Base-by-base conservation (phyloP, 2,329 filamentous ascomycete genomes). In the Cladophialophora carrionii region DNA sequence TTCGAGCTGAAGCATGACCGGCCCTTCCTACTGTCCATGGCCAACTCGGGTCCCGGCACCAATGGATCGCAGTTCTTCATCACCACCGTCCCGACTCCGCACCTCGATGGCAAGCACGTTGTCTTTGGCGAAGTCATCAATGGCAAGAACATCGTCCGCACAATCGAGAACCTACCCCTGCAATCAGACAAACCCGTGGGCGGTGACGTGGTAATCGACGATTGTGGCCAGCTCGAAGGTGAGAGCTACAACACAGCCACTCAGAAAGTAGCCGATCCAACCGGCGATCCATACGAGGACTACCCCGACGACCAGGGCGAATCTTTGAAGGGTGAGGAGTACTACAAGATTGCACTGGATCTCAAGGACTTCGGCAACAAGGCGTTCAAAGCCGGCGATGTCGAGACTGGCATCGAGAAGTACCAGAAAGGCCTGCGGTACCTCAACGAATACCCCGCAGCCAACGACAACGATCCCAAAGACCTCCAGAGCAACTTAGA, bases 51-150 rank as follows among this genome's bases (percentile, higher is more conserved):
- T 54, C 91, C 92, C 53, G 91, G 90, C 73, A 96, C 95, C 77
- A 99, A 99, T 77, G 95, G 95, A 74, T 96, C 91, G 57, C 95
- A 99, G 76, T 99, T 99, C 86, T 99, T 99, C 85, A 83, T 98
- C 73, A 99, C 95, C 56, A 98, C 95, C 17, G 91, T 96, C 32
- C 84, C 88, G n/a, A 98, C 95, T 14, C 93, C 92, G 55, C 95
- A 98, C 78, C 86, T 98, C 46, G 93, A 99, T 77, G 87, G 87
- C 76, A 99, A 99, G 84, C 94, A 99, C 80, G 95, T 98, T 54
- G 93, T 99, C 26, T 99, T 97, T 73, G 95, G 95, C 69, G 90
- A 97, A 76, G 94, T 98, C 62, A 85, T 97, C 74, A 90, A 88
- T 67, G 95, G 95, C 74, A 98, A 97, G 84, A 93, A 91, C 68